Percentiles rank a stretch among this genome's conserved stretches.
These are phyloP conservation scores for Mortierella sp. DNA, from an alignment of 371 early-diverging fungal genomes.

Conservation along the genomic window DNA sequence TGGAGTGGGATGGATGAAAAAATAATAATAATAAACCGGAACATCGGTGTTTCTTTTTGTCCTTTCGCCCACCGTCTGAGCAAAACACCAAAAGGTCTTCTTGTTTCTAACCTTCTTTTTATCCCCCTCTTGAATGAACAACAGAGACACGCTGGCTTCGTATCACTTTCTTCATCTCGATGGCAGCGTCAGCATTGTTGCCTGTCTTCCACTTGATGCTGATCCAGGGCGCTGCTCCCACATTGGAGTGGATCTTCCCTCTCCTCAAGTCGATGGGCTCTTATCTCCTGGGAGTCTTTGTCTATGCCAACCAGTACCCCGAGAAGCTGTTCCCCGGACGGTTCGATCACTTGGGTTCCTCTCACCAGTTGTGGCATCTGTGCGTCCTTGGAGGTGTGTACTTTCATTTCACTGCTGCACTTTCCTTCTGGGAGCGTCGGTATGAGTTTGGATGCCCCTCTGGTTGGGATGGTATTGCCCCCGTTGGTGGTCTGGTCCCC, in stretches of 20 bases:
- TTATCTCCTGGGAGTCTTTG: conserved; percentile 69
- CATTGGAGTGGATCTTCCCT: conserved; percentile 64
- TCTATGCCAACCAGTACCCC: conserved; percentile 83
- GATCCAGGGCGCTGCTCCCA: conserved; percentile 61
- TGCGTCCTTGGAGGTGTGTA: conserved; percentile 79
- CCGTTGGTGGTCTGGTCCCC: conserved; percentile 41
- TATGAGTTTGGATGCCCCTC: conserved; percentile 65
- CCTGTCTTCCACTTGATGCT: conserved; percentile 69
- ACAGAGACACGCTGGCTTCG: conserved; percentile 64
- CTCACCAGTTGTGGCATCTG: conserved; percentile 87
- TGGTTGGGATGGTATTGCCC: conserved; percentile 54
- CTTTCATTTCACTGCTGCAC: conserved; percentile 73
- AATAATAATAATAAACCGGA: not conserved
- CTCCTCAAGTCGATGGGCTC: conserved; percentile 65
- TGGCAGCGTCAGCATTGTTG: conserved; percentile 71
- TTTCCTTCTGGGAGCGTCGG: conserved; percentile 65
- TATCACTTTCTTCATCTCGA: conserved; percentile 71
- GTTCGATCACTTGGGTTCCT: conserved; percentile 80
- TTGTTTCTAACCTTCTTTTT: not conserved
- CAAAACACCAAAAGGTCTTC: not conserved
- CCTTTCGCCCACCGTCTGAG: not conserved
- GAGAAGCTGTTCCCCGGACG: conserved; percentile 82
- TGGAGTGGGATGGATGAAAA: not conserved
- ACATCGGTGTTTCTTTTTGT: not conserved
- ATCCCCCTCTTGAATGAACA: not conserved